These are phyloP conservation scores for Huntiella savannae DNA, from an alignment of 2,329 filamentous ascomycete genomes.

Conservation along the genomic window DNA sequence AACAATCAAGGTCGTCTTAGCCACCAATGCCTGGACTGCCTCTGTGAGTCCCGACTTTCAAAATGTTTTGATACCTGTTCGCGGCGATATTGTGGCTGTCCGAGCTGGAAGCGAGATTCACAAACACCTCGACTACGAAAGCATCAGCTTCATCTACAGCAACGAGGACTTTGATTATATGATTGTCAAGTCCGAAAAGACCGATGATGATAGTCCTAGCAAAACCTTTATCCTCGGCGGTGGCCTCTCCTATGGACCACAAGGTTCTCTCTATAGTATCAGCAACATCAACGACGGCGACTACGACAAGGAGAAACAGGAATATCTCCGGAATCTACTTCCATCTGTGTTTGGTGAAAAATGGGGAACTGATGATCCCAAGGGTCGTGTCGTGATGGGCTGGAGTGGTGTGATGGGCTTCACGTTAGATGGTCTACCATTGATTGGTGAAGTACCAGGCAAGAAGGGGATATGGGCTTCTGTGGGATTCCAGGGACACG, in stretches of 20 bases:
- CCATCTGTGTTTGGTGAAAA: slow-evolving; percentile 31
- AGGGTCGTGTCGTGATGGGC: slow-evolving; percentile 23
- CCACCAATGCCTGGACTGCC: slow-evolving; percentile 17
- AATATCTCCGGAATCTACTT: slow-evolving; percentile 26
- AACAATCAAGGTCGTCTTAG: slow-evolving; percentile 14
- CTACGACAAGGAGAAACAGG: slow-evolving; percentile 30
- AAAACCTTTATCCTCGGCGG: slow-evolving; percentile 42
- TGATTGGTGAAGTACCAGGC: slow-evolving; percentile 29
- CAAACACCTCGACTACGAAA: slow-evolving; percentile 23
- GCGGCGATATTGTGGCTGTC: slow-evolving; percentile 11
- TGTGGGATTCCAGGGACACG: slow-evolving; percentile 46
- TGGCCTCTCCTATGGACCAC: slow-evolving; percentile 25
- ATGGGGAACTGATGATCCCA: slow-evolving; percentile 23
- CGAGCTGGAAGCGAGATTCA: neutral
- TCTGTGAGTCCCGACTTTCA: slow-evolving; percentile 9
- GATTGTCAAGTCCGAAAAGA: slow-evolving; percentile 32
- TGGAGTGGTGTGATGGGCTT: slow-evolving; percentile 42
- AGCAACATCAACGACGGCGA: slow-evolving; percentile 37
- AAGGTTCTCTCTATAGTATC: slow-evolving; percentile 27
- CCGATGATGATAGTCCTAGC: slow-evolving; percentile 21
- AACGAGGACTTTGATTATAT: slow-evolving; percentile 45
- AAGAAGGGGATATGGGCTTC: slow-evolving; percentile 32
- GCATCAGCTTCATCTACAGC: slow-evolving; percentile 35
- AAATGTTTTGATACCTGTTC: slow-evolving; percentile 14
- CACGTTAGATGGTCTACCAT: slow-evolving; percentile 31